Percentiles rank a stretch among this genome's conserved stretches.
phyloP scores from a whole-genome alignment of 1,139 yeast species.

The Pichia sp. region DNA sequence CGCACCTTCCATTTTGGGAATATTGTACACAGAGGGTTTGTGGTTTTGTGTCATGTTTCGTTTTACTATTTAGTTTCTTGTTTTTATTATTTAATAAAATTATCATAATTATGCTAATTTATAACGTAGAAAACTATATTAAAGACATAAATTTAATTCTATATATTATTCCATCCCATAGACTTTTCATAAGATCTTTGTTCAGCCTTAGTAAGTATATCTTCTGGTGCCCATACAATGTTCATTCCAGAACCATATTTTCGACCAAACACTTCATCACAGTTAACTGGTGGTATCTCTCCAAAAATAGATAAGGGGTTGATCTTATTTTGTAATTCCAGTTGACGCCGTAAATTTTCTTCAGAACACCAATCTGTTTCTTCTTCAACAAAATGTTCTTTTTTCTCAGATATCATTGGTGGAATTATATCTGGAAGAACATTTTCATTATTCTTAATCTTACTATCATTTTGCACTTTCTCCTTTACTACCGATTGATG shows the following conservation, averaged over 20 bases:
- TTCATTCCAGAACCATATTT: constrained; percentile 20
- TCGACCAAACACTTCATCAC: constrained; percentile 38
- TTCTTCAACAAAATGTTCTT: constrained; percentile 25
- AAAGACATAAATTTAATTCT: too few relatives aligned
- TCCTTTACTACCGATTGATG: neutral
- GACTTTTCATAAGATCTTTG: constrained; percentile 44
- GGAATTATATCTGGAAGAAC: constrained; percentile 14
- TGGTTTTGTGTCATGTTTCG: neutral
- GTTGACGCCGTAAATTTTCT: constrained; percentile 47
- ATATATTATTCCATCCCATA: constrained; percentile 38
- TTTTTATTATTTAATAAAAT: constrained; percentile 17
- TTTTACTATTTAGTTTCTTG: neutral
- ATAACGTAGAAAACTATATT: too few relatives aligned
- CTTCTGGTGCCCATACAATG: constrained; percentile 43
- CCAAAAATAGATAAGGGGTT: constrained; percentile 79
- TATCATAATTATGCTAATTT: too few relatives aligned
- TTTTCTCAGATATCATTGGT: constrained; percentile 36
- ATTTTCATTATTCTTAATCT: neutral
- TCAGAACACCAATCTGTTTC: constrained; percentile 1
- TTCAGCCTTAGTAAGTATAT: constrained; percentile 41
- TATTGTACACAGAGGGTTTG: constrained; percentile 11
- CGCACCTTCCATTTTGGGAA: constrained; percentile 16
- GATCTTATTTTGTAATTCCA: constrained; percentile 51
- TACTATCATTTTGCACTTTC: neutral
- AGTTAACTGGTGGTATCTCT: constrained; percentile 65